phyloP scores from a whole-genome alignment of 352 stramenopile species.

The Plasmopara viticola region DNA sequence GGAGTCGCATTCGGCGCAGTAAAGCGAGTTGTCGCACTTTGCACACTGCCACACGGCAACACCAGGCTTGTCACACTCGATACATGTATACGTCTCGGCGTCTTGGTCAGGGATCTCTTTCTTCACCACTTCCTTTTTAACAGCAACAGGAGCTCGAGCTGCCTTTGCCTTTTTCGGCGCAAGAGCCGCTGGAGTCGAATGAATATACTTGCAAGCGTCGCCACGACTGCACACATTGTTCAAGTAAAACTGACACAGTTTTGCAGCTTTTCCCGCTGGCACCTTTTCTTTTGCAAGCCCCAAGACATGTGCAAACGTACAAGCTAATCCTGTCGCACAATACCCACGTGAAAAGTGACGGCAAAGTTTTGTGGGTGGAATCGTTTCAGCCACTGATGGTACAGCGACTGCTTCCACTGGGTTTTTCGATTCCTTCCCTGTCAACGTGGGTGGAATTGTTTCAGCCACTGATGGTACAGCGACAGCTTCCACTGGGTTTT shows the following conservation, averaged over 20 bases:
- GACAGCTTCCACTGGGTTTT: not conserved
- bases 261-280: slow-evolving; percentile 21
- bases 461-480: slow-evolving; percentile 19
- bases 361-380: slow-evolving; percentile 37
- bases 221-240: slow-evolving; percentile 48
- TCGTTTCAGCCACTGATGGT: slow-evolving; percentile 18
- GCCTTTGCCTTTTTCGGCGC: not conserved
- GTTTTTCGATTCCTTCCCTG: slow-evolving; percentile 3
- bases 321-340: slow-evolving; percentile 31
- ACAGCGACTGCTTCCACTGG: slow-evolving; percentile 2
- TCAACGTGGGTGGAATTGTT: slow-evolving; percentile 28
- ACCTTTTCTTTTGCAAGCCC: slow-evolving; percentile 11
- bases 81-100: slow-evolving; percentile 36
- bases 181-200: slow-evolving; percentile 15
- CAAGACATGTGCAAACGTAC: slow-evolving; percentile 42
- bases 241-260: slow-evolving; percentile 41
- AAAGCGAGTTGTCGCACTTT: slow-evolving; percentile 53
- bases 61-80: slow-evolving; percentile 52
- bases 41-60: slow-evolving; percentile 43
- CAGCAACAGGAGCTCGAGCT: slow-evolving; percentile 7
- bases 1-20: slow-evolving; percentile 56
- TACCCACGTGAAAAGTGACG: slow-evolving; percentile 47
- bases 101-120: slow-evolving; percentile 10
- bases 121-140: slow-evolving; percentile 3
- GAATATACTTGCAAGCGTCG: slow-evolving; percentile 42